These are phyloP conservation scores for Schizopora paradoxa DNA, from an alignment of 1,284 basidiomycete species.

Conservation along the genomic window DNA sequence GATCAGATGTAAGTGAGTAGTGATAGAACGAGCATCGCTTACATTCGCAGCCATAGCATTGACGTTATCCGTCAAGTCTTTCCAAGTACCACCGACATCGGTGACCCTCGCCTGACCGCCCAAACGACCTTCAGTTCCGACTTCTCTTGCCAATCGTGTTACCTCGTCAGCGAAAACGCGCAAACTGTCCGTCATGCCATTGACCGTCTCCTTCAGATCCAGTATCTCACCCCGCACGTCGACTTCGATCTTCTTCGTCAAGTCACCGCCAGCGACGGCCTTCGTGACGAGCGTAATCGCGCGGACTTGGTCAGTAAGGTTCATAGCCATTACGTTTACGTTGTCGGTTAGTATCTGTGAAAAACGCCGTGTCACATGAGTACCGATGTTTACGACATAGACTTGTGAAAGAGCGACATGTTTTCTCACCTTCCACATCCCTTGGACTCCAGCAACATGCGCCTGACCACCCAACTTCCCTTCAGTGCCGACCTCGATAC, in stretches of 20 bases:
- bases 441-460: conserved; percentile 80
- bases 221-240: conserved; percentile 89
- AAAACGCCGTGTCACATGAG: conserved; percentile 9
- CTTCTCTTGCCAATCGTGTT: conserved; percentile 82
- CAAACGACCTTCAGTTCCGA: conserved; percentile 86
- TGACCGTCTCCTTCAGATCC: conserved; percentile 83
- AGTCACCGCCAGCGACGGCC: conserved; percentile 84
- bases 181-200: conserved; percentile 86
- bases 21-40: conserved; percentile 26
- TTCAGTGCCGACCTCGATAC: conserved; percentile 90
- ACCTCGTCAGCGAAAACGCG: conserved; percentile 87
- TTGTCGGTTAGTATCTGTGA: conserved; percentile 65
- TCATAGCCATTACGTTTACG: conserved; percentile 88
- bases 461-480: conserved; percentile 96
- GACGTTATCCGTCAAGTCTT: conserved; percentile 92
- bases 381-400: too few relatives aligned
- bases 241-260: conserved; percentile 87
- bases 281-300: conserved; percentile 85
- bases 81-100: conserved; percentile 97
- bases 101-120: conserved; percentile 85
- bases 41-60: conserved; percentile 86
- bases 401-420: neutral
- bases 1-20: conserved; percentile 7
- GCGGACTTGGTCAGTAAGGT: conserved; percentile 88
- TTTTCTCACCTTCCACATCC: conserved; percentile 78